Percentiles rank a stretch among this genome's conserved stretches.
Evolutionary conservation across 352 stramenopile species (phyloP).

Genomic region (Phytophthora podocarpi): DNA sequence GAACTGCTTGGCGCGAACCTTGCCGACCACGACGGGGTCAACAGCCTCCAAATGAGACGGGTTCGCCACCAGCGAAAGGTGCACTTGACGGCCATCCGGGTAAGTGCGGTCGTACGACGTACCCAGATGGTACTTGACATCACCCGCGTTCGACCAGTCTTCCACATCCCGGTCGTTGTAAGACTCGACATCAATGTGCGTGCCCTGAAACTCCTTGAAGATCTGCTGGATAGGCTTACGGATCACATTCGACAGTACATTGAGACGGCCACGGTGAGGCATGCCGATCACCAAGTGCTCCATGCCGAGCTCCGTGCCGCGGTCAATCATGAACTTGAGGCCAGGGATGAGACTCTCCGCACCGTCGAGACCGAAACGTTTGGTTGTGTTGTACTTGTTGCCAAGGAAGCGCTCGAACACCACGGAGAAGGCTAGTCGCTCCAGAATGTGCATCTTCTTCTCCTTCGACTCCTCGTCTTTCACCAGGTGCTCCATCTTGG

Average conservation of each 20-base stretch:
- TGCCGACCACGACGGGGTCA: slow-evolving; percentile 95
- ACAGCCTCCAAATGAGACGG: slow-evolving; percentile 98
- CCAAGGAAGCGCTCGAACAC: slow-evolving; percentile 98
- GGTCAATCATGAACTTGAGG: slow-evolving; percentile 97
- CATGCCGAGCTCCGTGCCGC: slow-evolving; percentile 93
- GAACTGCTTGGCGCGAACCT: slow-evolving; percentile 96
- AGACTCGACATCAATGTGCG: slow-evolving; percentile 93
- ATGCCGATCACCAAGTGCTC: slow-evolving; percentile 98
- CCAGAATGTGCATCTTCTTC: slow-evolving; percentile 97
- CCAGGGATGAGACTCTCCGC: slow-evolving; percentile 95
- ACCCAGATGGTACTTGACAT: slow-evolving; percentile 99
- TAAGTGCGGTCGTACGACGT: slow-evolving; percentile 97
- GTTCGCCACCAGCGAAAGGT: slow-evolving; percentile 97
- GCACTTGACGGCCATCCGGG: slow-evolving; percentile 93
- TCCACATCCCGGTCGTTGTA: slow-evolving; percentile 78
- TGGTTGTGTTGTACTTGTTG: slow-evolving; percentile 99
- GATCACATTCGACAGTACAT: slow-evolving; percentile 98
- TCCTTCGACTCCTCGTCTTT: slow-evolving; percentile 81
- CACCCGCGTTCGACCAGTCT: slow-evolving; percentile 92
- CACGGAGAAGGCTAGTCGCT: slow-evolving; percentile 97
- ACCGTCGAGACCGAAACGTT: slow-evolving; percentile 98
- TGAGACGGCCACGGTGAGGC: slow-evolving; percentile 96
- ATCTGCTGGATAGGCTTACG: slow-evolving; percentile 97
- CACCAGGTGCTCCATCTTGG: slow-evolving; percentile 83
- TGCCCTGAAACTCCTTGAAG: slow-evolving; percentile 97